Conservation (phyloP, 371 early-diverging fungal genomes). For the Mucor indicus region DNA sequence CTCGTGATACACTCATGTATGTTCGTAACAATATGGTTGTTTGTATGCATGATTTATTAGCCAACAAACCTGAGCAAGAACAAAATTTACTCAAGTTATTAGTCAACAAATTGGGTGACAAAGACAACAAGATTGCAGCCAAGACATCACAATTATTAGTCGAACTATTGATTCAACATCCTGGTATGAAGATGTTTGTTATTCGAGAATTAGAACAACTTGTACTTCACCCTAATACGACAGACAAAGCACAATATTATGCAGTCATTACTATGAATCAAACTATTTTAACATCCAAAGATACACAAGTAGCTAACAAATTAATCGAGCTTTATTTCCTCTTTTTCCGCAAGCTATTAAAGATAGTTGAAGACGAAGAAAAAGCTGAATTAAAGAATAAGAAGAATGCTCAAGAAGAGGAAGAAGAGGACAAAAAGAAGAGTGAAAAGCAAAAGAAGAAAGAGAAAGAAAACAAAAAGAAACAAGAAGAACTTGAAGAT, state of each 20-base stretch:
- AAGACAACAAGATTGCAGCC: constrained; percentile 82
- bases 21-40: constrained; percentile 77
- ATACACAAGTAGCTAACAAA: constrained; percentile 73
- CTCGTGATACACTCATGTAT: constrained; percentile 82
- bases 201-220: constrained; percentile 85
- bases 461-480: constrained; percentile 44
- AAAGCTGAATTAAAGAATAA: constrained; percentile 49
- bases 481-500: constrained; percentile 55
- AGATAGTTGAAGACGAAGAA: constrained; percentile 38
- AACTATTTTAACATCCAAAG: constrained; percentile 73
- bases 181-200: constrained; percentile 88
- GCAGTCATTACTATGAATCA: constrained; percentile 89
- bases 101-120: constrained; percentile 95
- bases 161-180: constrained; percentile 72
- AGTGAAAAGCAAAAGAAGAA: constrained; percentile 41
- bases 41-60: constrained; percentile 74
- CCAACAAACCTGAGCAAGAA: constrained; percentile 93
- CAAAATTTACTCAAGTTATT: constrained; percentile 87
- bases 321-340: constrained; percentile 88
- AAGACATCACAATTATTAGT: constrained; percentile 78
- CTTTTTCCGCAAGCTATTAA: constrained; percentile 82
- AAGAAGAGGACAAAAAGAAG: constrained; percentile 45
- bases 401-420: constrained; percentile 37
- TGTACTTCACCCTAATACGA: constrained; percentile 67
- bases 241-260: constrained; percentile 83